Evolutionary conservation across 441 rosid genomes (phyloP).

Genomic region (Raphanus hybrid): DNA sequence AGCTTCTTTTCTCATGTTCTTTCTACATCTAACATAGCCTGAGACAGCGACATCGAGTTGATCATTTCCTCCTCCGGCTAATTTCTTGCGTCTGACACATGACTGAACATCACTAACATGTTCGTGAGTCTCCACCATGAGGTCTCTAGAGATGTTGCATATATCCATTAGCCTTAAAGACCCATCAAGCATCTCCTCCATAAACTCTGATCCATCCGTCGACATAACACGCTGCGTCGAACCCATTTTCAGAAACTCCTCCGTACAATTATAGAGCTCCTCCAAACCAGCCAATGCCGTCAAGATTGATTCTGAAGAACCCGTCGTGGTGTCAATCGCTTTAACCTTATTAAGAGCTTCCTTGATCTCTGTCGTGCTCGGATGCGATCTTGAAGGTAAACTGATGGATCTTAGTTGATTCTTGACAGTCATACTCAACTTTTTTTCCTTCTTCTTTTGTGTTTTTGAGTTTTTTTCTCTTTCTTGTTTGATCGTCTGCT

Average conservation of each 20-base stretch:
- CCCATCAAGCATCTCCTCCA: conserved; percentile 60
- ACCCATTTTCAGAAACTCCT: conserved; percentile 57
- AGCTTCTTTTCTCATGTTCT: conserved; percentile 59
- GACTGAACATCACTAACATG: conserved; percentile 58
- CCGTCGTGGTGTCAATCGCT: conserved; percentile 36
- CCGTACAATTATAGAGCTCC: conserved; percentile 48
- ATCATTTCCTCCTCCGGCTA: conserved; percentile 36
- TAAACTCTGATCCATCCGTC: conserved; percentile 28
- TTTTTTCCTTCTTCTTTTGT: background rate
- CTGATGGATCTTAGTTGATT: conserved; percentile 65
- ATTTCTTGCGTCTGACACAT: conserved; percentile 54
- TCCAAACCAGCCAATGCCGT: conserved; percentile 47
- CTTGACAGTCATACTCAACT: conserved; percentile 45
- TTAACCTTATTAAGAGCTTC: conserved; percentile 56
- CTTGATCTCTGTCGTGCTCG: conserved; percentile 48
- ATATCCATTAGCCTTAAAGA: conserved; percentile 62
- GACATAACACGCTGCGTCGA: conserved; percentile 54
- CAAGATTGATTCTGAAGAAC: conserved; percentile 50
- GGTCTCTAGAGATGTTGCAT: conserved; percentile 57
- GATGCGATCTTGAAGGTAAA: conserved; percentile 72
- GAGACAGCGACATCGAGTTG: conserved; percentile 40
- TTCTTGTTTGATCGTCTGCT: conserved; percentile 21
- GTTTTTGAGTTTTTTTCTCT: background rate
- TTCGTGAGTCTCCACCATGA: conserved; percentile 52
- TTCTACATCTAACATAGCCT: conserved; percentile 46